These are phyloP conservation scores for Sphaceloma murrayae DNA, from an alignment of 2,329 filamentous ascomycete genomes.

Conservation along the genomic window DNA sequence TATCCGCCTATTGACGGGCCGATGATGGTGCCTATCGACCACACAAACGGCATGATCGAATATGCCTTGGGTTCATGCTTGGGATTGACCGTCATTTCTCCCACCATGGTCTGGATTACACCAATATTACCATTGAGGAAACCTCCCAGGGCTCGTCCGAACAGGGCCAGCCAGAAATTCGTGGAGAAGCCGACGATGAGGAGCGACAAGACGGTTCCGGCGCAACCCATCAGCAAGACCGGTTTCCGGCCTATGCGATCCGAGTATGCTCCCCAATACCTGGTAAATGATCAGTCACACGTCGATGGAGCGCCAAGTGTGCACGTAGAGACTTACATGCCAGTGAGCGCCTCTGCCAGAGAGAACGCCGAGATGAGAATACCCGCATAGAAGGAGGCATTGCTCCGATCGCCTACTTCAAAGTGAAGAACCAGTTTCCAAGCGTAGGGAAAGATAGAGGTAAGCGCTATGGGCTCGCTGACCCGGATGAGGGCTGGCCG, in stretches of 20 bases:
- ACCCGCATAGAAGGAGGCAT: slow-evolving; percentile 82
- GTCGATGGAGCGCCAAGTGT: background rate
- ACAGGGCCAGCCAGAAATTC: slow-evolving; percentile 74
- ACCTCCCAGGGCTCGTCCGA: slow-evolving; percentile 67
- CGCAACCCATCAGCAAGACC: slow-evolving; percentile 68
- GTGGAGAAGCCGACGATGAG: slow-evolving; percentile 71
- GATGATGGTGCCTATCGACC: slow-evolving; percentile 81
- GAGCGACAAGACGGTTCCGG: slow-evolving; percentile 74
- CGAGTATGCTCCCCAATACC: slow-evolving; percentile 72
- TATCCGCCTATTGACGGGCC: slow-evolving; percentile 81
- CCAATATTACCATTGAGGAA: slow-evolving; percentile 78
- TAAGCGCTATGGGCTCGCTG: slow-evolving; percentile 84
- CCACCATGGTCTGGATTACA: slow-evolving; percentile 71
- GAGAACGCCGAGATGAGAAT: slow-evolving; percentile 80
- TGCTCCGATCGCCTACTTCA: slow-evolving; percentile 57
- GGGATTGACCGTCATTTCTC: slow-evolving; percentile 71
- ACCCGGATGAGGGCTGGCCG: slow-evolving; percentile 74
- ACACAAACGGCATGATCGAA: slow-evolving; percentile 88
- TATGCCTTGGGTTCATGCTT: slow-evolving; percentile 85
- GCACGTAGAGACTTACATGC: slow-evolving; percentile 44
- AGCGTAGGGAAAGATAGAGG: slow-evolving; percentile 86
- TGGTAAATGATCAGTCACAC: slow-evolving; percentile 16
- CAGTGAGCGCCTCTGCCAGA: slow-evolving; percentile 70
- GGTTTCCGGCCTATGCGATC: slow-evolving; percentile 79
- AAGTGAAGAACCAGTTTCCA: slow-evolving; percentile 75